These are phyloP conservation scores for Dendryphion nanum DNA, from an alignment of 2,329 filamentous ascomycete species.

Conservation along the genomic window DNA sequence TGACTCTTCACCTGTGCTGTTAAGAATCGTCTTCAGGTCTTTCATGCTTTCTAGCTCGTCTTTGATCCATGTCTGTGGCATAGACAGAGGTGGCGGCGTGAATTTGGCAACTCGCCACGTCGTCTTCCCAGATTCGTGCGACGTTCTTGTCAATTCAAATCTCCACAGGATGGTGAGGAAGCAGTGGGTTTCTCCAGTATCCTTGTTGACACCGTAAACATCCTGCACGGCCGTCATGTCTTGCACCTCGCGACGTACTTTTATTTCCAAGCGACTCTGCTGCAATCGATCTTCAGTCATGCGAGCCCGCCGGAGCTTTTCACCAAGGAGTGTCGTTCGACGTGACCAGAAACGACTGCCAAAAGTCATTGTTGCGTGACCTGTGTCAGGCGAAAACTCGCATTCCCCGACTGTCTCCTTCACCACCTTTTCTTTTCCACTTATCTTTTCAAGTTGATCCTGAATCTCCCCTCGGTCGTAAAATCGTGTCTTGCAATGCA, in stretches of 20 bases:
- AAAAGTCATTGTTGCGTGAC: slow-evolving; percentile 36
- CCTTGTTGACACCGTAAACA: slow-evolving; percentile 34
- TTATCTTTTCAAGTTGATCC: slow-evolving; percentile 22
- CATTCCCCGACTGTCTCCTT: slow-evolving; percentile 23
- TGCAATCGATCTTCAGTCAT: slow-evolving; percentile 13
- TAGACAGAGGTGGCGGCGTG: slow-evolving; percentile 3
- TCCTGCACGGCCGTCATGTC: slow-evolving; percentile 45
- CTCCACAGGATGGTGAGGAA: slow-evolving; percentile 41
- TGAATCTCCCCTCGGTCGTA: slow-evolving; percentile 26
- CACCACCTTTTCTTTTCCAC: slow-evolving; percentile 16
- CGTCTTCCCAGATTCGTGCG: slow-evolving; percentile 27
- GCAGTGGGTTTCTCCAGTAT: slow-evolving; percentile 21
- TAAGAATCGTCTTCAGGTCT: slow-evolving; percentile 2
- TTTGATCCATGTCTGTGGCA: slow-evolving; percentile 15
- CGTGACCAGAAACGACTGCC: slow-evolving; percentile 46
- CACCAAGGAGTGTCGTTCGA: slow-evolving; percentile 31
- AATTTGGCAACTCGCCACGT: slow-evolving; percentile 36
- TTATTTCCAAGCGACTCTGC: slow-evolving; percentile 18
- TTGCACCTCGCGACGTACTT: slow-evolving; percentile 31
- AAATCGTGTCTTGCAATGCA: slow-evolving; percentile 35
- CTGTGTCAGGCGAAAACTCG: slow-evolving; percentile 19
- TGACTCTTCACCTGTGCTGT: slow-evolving; percentile 3
- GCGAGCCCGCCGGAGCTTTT: slow-evolving; percentile 11
- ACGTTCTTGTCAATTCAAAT: slow-evolving; percentile 30
- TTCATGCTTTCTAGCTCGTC: slow-evolving; percentile 9